Evolutionary conservation across 2,329 filamentous ascomycete genomes (phyloP), one percentile per base, ranked within the genome.

Genomic region (Fusarium nurragi): DNA sequence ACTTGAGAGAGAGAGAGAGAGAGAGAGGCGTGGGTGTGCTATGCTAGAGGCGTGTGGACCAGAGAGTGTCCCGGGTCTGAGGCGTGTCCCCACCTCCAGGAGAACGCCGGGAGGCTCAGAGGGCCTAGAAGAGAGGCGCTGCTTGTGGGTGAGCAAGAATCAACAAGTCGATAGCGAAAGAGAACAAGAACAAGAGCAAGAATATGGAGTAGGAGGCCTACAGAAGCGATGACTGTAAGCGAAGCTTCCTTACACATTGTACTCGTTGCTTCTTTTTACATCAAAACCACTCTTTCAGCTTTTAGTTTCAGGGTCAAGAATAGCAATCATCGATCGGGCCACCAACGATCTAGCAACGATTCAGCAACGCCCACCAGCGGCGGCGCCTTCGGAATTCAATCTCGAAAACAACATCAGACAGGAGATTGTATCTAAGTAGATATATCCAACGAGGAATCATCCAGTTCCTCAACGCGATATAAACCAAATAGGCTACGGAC

Each of bases 101-200:
- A 71, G 66, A 71, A 70, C 64, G 43, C 68, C 69, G 67, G 55
- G 66, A 71, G 67, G 69, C 65, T 70, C 58, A 69, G 68, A 72
- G 68, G 69, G 70, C 48, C 70, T 59, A 71, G 69, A 71, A 65
- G 65, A 64, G 67, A 69, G 60, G 52, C 64, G 55, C 51, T 61
- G 65, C 37, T 58, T 62, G 46, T 58, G 56, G 60, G 64, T 59
- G 43, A 60, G 52, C 45, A 61, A 59, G 39, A 50, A 32, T 49
- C n/a, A 39, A 60, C 25, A 34, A 34, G 32, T 34, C 32, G 32
- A 34, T 36, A 54, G 37, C 47, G 36, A 55, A 60, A 46, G 21
- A 38, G 34, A 49, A 61, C 36, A 21, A 23, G 40, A 60, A 26
- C 43, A 58, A 23, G 53, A 60, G 49, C 26, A 56, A 56, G 45